Conservation (phyloP, 495 filamentous ascomycete species). For the Xylaria curta region DNA sequence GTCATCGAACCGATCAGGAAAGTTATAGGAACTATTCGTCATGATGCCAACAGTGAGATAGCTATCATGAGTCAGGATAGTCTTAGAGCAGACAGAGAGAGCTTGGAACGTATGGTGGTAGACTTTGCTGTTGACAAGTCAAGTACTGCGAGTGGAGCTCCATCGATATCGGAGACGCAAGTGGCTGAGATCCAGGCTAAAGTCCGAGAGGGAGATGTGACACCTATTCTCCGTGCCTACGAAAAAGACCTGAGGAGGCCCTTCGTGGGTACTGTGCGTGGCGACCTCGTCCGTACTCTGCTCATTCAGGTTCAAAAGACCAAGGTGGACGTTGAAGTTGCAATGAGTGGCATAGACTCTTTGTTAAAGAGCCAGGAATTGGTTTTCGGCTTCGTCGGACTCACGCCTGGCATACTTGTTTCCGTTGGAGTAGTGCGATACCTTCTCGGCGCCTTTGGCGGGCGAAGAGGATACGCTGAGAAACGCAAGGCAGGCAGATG, state of each 20-base stretch:
- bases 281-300: slow-evolving; percentile 87
- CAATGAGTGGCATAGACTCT: slow-evolving; percentile 90
- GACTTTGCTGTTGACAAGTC: slow-evolving; percentile 88
- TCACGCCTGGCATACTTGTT: slow-evolving; percentile 89
- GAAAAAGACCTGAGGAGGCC: slow-evolving; percentile 84
- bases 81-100: slow-evolving; percentile 84
- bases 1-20: slow-evolving; percentile 83
- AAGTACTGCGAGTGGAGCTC: slow-evolving; percentile 50
- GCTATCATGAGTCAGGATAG: slow-evolving; percentile 94
- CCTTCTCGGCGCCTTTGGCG: slow-evolving; percentile 69
- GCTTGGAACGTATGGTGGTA: slow-evolving; percentile 95
- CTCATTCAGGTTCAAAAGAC: slow-evolving; percentile 98
- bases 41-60: slow-evolving; percentile 88
- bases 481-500: slow-evolving; percentile 68
- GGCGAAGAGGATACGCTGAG: slow-evolving; percentile 66
- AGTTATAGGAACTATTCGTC: slow-evolving; percentile 88
- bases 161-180: slow-evolving; percentile 60
- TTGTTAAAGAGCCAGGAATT: slow-evolving; percentile 95
- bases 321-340: slow-evolving; percentile 96
- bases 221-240: slow-evolving; percentile 87
- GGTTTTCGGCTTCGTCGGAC: slow-evolving; percentile 92
- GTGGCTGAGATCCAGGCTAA: slow-evolving; percentile 73
- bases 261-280: slow-evolving; percentile 76
- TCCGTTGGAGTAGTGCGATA: slow-evolving; percentile 77
- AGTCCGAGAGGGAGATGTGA: slow-evolving; percentile 90